These are phyloP conservation scores for Pyrus hybrid DNA, from an alignment of 331 rosid genomes.

Conservation along the genomic window DNA sequence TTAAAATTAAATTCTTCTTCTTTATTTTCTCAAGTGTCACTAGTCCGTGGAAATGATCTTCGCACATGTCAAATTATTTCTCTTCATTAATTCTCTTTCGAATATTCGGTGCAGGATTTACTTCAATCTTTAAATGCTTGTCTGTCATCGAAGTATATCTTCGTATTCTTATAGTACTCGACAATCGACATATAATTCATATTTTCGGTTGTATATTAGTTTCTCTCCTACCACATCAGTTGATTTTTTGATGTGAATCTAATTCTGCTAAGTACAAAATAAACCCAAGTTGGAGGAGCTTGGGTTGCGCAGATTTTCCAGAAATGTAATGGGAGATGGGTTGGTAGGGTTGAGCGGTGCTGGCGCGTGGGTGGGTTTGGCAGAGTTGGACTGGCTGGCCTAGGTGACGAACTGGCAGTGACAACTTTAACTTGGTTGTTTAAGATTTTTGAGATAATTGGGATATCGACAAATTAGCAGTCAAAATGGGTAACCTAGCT, in stretches of 20 bases:
- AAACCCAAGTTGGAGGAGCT: background rate
- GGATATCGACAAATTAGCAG: constrained; percentile 6
- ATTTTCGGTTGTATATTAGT: background rate
- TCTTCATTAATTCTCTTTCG: background rate
- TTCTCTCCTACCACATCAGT: background rate
- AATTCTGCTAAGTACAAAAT: background rate
- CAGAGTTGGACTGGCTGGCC: background rate
- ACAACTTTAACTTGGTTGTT: background rate
- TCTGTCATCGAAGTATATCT: no score
- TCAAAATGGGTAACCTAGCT: background rate
- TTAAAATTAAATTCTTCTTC: background rate
- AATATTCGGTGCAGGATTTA: background rate
- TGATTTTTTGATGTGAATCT: background rate
- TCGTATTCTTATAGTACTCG: background rate
- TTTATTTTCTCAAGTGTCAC: background rate
- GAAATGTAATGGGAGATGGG: no score
- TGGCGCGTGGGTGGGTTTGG: background rate
- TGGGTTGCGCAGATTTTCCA: no score
- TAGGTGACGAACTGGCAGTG: background rate
- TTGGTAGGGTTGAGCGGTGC: background rate
- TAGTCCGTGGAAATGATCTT: background rate
- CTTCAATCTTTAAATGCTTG: background rate
- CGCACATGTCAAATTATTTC: background rate
- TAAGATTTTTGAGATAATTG: background rate
- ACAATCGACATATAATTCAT: no score